Percentiles rank a stretch among this genome's conserved stretches.
These are phyloP conservation scores for Neolentinus lepideus DNA, from an alignment of 1,284 basidiomycete species.

Conservation along the genomic window DNA sequence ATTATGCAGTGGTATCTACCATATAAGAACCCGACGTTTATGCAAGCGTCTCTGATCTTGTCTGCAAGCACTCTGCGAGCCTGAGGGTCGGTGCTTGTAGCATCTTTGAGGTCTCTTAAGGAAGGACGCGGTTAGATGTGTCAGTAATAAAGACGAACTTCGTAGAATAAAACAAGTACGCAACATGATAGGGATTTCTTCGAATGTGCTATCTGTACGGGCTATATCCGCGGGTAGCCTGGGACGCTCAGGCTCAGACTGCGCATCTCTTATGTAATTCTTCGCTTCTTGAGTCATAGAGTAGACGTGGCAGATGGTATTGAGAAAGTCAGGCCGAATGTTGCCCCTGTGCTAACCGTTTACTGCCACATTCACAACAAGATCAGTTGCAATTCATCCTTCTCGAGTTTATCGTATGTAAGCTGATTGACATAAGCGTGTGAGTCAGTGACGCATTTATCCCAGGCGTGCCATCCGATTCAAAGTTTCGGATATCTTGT, in stretches of 20 bases:
- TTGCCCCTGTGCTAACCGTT: too few relatives aligned
- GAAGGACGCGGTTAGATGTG: too few relatives aligned
- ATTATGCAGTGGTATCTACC: slow-evolving; percentile 31
- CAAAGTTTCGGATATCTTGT: background rate
- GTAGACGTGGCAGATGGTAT: too few relatives aligned
- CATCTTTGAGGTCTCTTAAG: slow-evolving; percentile 55
- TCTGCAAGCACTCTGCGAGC: slow-evolving; percentile 36
- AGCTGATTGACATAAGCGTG: background rate
- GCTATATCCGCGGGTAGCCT: slow-evolving; percentile 10
- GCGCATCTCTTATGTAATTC: too few relatives aligned
- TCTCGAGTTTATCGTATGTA: too few relatives aligned
- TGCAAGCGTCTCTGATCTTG: slow-evolving; percentile 60
- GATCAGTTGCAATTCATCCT: too few relatives aligned
- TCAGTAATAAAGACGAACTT: too few relatives aligned
- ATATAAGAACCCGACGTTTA: slow-evolving; percentile 79
- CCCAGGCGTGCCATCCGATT: background rate
- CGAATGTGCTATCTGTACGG: slow-evolving; percentile 22
- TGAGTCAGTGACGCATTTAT: background rate
- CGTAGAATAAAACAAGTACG: too few relatives aligned
- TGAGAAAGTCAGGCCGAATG: too few relatives aligned
- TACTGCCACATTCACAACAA: too few relatives aligned
- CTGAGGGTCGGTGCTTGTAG: slow-evolving; percentile 35
- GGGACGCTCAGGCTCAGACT: background rate
- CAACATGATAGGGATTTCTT: slow-evolving; percentile 28
- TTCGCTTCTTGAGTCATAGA: too few relatives aligned